Base-by-base conservation (phyloP, 148 eudicot species). In the Chenopodium suecicum region DNA sequence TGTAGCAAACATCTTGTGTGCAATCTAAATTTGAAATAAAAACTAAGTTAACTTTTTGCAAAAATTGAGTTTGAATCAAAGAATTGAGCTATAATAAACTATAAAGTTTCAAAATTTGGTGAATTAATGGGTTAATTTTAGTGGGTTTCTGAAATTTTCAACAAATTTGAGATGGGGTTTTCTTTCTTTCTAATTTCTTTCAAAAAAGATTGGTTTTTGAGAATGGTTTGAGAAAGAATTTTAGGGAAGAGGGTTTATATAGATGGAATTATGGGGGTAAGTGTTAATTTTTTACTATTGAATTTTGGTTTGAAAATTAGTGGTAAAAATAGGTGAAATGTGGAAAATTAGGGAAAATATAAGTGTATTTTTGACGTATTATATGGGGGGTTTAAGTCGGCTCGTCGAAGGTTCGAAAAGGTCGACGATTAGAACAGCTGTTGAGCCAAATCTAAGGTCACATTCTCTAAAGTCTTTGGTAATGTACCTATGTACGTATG, bases 1-100 rank as follows among this genome's bases (percentile, higher is more conserved):
- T 88, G 70, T 81, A 71, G 86, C 48, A 34, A 82, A 84, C 90
- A 88, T 88, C 58, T 86, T 88, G 83, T 81, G 82, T 50, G 64
- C 50, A 77, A 80, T 77, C 32, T 80, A 23, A 80, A 81, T 7
- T 72, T 76, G 1, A 54, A n/a, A 31, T 14, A 5, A 54, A 85
- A 68, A 16, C 7, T 8, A 44, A 27, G 31, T 22, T 8, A 0
- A 10, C 20, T n/a, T n/a, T 14, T 48, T 4, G 22, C 19, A 12
- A 48, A n/a, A 67, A 60, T 16, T 37, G 79, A 11, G 2, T 75
- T 27, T 47, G 54, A 76, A 76, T 80, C 46, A 77, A 77, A 63
- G 81, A 77, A 77, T 73, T 25, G 71, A 34, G 47, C 54, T 56
- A 4, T 19, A 46, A 52, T 20, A 73, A 34, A 32, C 54, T 70